Evolutionary conservation across 495 filamentous ascomycete genomes (phyloP).

Genomic region (Neurospora sp.): DNA sequence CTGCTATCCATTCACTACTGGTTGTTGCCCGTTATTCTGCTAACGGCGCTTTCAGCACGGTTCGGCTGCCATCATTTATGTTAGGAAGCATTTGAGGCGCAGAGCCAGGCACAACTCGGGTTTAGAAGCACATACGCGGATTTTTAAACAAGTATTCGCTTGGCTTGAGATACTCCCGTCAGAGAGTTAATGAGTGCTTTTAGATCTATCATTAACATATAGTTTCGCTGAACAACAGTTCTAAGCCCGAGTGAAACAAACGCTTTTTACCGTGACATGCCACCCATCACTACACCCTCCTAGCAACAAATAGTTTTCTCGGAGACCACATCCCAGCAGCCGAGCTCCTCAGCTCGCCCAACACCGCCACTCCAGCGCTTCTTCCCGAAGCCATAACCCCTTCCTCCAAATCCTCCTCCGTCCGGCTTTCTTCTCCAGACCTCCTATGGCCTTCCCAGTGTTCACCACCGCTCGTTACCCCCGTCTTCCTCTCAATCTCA

Average conservation of each 20-base stretch:
- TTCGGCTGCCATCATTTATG: neutral
- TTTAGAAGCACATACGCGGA: neutral
- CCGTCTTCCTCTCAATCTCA: slow-evolving; percentile 7
- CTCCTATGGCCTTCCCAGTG: neutral
- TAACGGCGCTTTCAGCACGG: neutral
- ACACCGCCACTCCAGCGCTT: neutral
- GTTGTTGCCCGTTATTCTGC: neutral
- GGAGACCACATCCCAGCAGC: neutral
- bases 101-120: neutral
- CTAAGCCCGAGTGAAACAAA: neutral
- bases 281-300: neutral
- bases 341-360: neutral
- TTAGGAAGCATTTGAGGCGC: neutral
- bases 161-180: neutral
- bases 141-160: neutral
- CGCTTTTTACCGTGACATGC: neutral
- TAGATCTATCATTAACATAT: neutral
- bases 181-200: neutral
- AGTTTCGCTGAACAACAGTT: neutral
- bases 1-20: neutral
- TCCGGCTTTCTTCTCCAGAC: neutral
- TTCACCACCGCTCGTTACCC: too few relatives aligned
- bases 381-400: neutral
- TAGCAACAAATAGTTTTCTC: neutral
- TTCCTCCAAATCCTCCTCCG: neutral